Evolutionary conservation across 208 protist species (phyloP).

Genomic region (Phytomonas sp.): DNA sequence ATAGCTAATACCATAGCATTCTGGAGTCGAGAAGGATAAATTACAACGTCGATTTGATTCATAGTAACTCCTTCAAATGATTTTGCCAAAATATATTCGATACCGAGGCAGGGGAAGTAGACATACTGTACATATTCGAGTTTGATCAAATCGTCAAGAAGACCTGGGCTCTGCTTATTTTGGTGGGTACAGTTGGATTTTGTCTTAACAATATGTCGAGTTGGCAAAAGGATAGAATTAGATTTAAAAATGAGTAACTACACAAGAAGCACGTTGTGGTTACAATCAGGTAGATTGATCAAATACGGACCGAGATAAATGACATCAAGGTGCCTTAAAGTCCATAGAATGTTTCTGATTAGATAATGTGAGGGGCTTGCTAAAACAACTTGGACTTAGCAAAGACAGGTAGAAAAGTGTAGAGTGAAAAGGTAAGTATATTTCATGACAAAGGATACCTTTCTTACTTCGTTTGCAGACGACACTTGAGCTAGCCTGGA

Average conservation of each 20-base stretch:
- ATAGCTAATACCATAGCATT: background rate
- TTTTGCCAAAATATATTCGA: background rate
- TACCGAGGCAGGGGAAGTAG: background rate
- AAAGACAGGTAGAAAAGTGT: background rate
- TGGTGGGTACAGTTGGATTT: background rate
- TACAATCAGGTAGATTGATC: background rate
- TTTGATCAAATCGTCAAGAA: background rate
- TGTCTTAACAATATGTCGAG: background rate
- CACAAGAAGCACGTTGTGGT: no score
- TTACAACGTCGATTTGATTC: background rate
- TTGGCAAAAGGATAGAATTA: no score
- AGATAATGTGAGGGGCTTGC: background rate
- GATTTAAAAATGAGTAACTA: no score
- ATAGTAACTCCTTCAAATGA: background rate
- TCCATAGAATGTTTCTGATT: background rate
- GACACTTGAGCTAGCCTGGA: background rate
- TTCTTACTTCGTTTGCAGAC: no score
- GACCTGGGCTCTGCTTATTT: background rate
- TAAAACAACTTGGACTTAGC: background rate
- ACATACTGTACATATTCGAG: background rate
- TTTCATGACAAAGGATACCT: no score
- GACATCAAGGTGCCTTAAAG: background rate
- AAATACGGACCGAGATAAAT: background rate
- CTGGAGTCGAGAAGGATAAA: background rate
- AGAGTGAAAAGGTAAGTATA: no score